These are phyloP conservation scores for Populus tremula DNA, from an alignment of 345 rosid species.

Conservation along the genomic window DNA sequence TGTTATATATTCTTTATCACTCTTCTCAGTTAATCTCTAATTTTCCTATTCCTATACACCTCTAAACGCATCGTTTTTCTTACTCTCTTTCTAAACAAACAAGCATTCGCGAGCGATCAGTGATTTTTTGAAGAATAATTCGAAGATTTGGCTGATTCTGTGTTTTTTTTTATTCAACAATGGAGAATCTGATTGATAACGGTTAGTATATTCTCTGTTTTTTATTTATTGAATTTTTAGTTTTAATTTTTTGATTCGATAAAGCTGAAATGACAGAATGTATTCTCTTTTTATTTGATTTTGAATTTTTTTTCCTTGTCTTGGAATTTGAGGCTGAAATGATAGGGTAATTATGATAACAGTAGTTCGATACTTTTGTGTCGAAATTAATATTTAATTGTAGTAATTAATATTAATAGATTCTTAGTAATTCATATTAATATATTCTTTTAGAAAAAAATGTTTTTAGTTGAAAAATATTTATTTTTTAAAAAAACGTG, in stretches of 20 bases:
- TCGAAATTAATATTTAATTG: neutral
- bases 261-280: neutral
- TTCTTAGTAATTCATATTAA: neutral
- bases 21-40: constrained; percentile 54
- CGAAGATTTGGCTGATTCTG: neutral
- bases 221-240: neutral
- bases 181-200: neutral
- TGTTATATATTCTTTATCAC: constrained; percentile 45
- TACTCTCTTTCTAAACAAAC: neutral
- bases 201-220: neutral
- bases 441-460: neutral
- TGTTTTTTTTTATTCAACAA: neutral
- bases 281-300: neutral
- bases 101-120: neutral
- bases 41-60: constrained; percentile 58
- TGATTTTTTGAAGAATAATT: neutral
- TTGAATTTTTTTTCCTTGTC: neutral
- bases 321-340: neutral
- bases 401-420: neutral
- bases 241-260: too few species aligned
- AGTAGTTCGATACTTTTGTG: too few species aligned
- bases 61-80: constrained; percentile 14
- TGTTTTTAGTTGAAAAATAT: too few species aligned
- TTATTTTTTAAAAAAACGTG: too few species aligned
- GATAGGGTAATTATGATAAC: neutral